Evolutionary conservation across 2,329 filamentous ascomycete species (phyloP).

Genomic region (Diaporthe citriasiana): DNA sequence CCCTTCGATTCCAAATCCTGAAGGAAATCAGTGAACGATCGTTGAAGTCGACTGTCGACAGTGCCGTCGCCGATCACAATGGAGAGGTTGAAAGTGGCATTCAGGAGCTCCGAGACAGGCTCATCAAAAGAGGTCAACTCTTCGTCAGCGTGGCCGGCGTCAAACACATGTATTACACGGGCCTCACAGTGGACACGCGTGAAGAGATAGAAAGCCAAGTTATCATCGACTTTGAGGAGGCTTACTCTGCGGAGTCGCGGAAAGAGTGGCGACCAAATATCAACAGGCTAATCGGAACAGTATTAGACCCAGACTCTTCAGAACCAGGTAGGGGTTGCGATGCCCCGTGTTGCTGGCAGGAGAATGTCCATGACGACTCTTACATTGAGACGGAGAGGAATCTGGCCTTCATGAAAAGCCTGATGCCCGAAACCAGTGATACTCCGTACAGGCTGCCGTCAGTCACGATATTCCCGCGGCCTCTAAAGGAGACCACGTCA

Average conservation of each 20-base stretch:
- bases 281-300: neutral
- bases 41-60: neutral
- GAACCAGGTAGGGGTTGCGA: neutral
- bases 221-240: conserved; percentile 48
- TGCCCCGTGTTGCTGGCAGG: conserved; percentile 7
- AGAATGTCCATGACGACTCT: conserved; percentile 4
- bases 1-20: conserved; percentile 1
- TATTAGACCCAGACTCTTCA: neutral
- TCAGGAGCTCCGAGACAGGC: neutral
- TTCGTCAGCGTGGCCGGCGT: conserved; percentile 36
- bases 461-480: neutral
- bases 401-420: neutral
- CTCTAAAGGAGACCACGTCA: neutral
- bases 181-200: conserved; percentile 42
- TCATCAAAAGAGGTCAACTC: conserved; percentile 31
- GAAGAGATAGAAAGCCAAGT: conserved; percentile 51
- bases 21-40: neutral
- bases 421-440: neutral
- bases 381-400: neutral
- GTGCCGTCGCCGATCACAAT: no score
- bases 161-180: conserved; percentile 48
- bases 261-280: neutral
- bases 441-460: neutral
- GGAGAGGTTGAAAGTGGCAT: neutral
- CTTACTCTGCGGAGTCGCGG: conserved; percentile 39